Conservation (phyloP, 176 grass and related monocot genomes). For the Ensete glaucum region DNA sequence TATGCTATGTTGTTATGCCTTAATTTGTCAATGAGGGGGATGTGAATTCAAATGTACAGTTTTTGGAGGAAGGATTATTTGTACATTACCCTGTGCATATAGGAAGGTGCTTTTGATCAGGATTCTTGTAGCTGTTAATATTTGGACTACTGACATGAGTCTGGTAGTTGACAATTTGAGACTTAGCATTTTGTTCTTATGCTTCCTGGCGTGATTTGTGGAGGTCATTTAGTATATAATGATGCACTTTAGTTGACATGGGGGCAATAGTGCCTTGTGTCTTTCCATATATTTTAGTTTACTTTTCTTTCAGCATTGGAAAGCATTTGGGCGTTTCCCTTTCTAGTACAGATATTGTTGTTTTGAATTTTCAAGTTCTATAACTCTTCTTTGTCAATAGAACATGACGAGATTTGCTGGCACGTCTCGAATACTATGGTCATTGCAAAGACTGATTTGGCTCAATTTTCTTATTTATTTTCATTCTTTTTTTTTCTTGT, state of each 20-base stretch:
- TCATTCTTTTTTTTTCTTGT: too few species aligned
- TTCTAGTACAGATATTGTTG: neutral
- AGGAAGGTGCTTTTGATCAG: neutral
- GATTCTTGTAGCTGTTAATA: neutral
- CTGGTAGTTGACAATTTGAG: neutral
- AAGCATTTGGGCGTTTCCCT: neutral
- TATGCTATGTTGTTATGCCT: neutral
- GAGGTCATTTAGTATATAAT: neutral
- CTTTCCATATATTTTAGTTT: neutral
- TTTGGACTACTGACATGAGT: neutral
- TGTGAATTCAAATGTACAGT: constrained; percentile 15
- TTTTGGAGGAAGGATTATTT: neutral
- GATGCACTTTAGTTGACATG: neutral
- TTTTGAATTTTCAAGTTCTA: neutral
- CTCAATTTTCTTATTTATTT: too few species aligned
- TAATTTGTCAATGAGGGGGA: neutral
- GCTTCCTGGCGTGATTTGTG: neutral
- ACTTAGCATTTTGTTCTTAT: neutral
- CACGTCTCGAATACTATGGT: too few species aligned
- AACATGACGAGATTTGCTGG: too few species aligned
- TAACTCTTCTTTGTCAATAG: too few species aligned
- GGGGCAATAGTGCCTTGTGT: neutral
- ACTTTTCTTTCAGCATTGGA: neutral
- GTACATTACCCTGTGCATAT: constrained; percentile 2
- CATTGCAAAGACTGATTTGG: too few species aligned